Evolutionary conservation across 2,329 filamentous ascomycete species (phyloP), one percentile per base, ranked within the genome.

Genomic region (Calycina herbarum): DNA sequence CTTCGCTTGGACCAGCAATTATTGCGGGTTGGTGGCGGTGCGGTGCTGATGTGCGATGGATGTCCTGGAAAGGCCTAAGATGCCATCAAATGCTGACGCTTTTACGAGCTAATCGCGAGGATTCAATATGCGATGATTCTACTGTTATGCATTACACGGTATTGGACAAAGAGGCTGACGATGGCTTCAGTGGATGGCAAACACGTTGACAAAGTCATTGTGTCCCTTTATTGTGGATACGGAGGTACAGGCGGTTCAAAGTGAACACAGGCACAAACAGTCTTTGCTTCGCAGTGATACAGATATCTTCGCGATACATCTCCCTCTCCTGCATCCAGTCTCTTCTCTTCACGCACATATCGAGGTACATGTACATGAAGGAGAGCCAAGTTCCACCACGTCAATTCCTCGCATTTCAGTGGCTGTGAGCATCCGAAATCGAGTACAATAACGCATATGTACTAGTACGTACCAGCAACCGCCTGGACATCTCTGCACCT

Each of bases 171-270:
- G 13, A 38, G 10, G 8, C 35, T 13, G 35, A 51, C 45, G 45
- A 51, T 24, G 8, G 7, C 45, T 24, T 51, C 45, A 45, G n/a
- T 11, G 45, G 20, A 51, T 51, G 45, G 45, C 45, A 51, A 51
- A 20, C 45, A 51, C 45, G 45, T 51, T 51, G 45, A 51, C 45
- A 51, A 51, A 51, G 45, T 51, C 7, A 10, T 51, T 45, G 42
- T 51, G 20, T 51, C 3, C 20, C 45, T 24, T 24, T 1, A 45
- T 20, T 45, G 42, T 45, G 42, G 42, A 7, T 38, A 38, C 35
- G 10, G 10, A 11, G 7, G 45, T 20, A 24, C 45, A 20, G 33
- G 20, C 45, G 45, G 6, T 51, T 51, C 45, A 51, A 27, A 24
- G 10, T 24, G 45, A 51, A 24, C n/a, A 51, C 45, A 51, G 17